Percentiles rank a stretch among this genome's conserved stretches.
phyloP scores from a whole-genome alignment of 352 stramenopile species.

The Pythium dissimile region DNA sequence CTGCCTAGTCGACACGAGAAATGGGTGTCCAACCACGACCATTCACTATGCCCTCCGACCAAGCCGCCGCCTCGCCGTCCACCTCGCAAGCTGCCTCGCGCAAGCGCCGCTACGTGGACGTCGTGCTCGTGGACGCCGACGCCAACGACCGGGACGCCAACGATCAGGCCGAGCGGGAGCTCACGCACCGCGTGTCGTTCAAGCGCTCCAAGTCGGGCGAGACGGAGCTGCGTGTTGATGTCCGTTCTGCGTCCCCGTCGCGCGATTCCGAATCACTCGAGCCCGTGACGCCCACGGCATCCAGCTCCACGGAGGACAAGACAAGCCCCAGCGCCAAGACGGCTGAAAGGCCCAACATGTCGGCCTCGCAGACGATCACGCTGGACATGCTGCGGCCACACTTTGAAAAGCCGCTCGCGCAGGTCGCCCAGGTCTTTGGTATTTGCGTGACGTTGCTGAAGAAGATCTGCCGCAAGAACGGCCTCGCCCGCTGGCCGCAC shows the following conservation, averaged over 20 bases:
- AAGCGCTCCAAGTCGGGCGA: constrained; percentile 24
- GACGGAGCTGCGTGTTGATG: constrained; percentile 1
- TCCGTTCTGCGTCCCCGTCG: not conserved
- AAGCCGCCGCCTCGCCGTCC: constrained; percentile 9
- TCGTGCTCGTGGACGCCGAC: constrained; percentile 17
- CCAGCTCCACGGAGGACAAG: not conserved
- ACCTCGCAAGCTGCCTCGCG: constrained; percentile 14
- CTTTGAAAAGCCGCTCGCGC: constrained; percentile 80
- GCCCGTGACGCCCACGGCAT: not conserved
- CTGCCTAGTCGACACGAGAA: not conserved
- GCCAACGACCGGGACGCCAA: not conserved
- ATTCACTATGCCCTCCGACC: constrained; percentile 6
- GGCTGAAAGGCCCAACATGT: constrained; percentile 50
- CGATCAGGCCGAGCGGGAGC: constrained; percentile 2
- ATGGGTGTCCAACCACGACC: constrained; percentile 21
- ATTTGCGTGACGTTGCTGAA: constrained; percentile 86
- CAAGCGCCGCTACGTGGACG: constrained; percentile 25
- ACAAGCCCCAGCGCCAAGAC: constrained; percentile 19
- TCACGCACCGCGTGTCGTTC: constrained; percentile 20
- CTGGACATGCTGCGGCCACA: constrained; percentile 77
- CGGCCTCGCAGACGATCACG: constrained; percentile 74
- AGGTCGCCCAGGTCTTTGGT: constrained; percentile 70
- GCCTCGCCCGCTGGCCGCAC: constrained; percentile 79
- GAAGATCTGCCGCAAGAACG: constrained; percentile 81
- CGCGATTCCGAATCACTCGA: constrained; percentile 9